Evolutionary conservation across 441 rosid species (phyloP).

Genomic region (Aleurites moluccanus): DNA sequence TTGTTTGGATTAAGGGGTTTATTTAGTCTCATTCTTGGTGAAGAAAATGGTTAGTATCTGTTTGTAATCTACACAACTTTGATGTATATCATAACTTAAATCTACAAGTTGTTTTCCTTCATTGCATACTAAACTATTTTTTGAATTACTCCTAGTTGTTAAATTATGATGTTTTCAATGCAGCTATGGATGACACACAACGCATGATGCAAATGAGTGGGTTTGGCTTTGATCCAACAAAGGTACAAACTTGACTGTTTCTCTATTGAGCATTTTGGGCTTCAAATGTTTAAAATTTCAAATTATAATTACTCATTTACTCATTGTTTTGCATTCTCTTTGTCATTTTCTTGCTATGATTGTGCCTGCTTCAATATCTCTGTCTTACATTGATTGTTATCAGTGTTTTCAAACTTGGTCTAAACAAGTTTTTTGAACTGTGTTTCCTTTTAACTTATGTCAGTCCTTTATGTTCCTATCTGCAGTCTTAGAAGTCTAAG

Average conservation of each 20-base stretch:
- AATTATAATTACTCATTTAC: background rate
- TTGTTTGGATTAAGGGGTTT: conserved; percentile 95
- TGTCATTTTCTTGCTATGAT: background rate
- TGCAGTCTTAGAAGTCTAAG: background rate
- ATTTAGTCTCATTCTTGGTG: conserved; percentile 95
- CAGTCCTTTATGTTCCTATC: background rate
- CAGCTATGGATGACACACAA: conserved; percentile 92
- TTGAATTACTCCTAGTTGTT: background rate
- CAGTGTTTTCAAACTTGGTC: background rate
- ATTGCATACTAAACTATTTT: background rate
- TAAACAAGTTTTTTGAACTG: background rate
- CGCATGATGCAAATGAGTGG: conserved; percentile 99
- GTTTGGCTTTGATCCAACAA: conserved; percentile 85
- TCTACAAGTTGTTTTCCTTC: conserved; percentile 16
- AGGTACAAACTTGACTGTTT: conserved; percentile 45
- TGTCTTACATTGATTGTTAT: background rate
- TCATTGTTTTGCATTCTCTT: background rate
- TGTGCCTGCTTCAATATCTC: background rate
- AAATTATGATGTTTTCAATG: conserved; percentile 25
- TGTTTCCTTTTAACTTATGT: background rate
- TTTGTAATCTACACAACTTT: conserved; percentile 13
- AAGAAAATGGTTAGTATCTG: conserved; percentile 81
- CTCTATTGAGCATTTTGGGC: conserved; percentile 15
- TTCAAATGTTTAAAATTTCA: conserved; percentile 6
- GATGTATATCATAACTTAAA: conserved; percentile 6